A percentile compares a stretch with the other conserved stretches of the same genome.
These are phyloP conservation scores for Globisporangium paddicum DNA, from an alignment of 352 stramenopile species.

Conservation along the genomic window DNA sequence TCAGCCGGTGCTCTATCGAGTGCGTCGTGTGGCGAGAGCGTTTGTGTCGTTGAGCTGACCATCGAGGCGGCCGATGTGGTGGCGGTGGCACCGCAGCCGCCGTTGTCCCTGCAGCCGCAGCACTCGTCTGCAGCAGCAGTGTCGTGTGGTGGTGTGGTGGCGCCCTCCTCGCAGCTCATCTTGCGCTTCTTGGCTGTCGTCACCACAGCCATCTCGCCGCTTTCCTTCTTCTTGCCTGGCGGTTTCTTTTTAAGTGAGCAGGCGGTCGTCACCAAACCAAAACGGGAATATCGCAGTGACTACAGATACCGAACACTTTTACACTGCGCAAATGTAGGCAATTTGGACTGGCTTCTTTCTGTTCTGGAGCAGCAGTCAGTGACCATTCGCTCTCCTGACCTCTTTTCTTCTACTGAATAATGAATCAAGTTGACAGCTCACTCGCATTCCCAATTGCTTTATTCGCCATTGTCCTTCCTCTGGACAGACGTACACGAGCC, in stretches of 20 bases:
- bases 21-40: no score
- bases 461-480: not conserved
- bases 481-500: not conserved
- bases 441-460: not conserved
- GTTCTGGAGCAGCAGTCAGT: not conserved
- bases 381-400: no score
- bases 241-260: not conserved
- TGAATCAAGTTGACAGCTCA: not conserved
- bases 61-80: not conserved
- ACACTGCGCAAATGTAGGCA: no score
- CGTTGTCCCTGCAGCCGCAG: not conserved
- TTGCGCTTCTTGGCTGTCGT: constrained; percentile 9
- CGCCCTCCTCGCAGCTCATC: not conserved
- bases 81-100: not conserved
- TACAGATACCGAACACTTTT: no score
- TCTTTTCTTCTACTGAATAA: not conserved
- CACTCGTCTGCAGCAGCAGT: not conserved
- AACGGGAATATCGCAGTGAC: not conserved
- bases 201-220: not conserved
- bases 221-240: not conserved
- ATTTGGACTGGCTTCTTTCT: not conserved
- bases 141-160: no score
- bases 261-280: no score
- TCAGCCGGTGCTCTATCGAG: not conserved
- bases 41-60: not conserved